phyloP scores from a whole-genome alignment of 140 eudicot genomes.

The Flaveria floridana region DNA sequence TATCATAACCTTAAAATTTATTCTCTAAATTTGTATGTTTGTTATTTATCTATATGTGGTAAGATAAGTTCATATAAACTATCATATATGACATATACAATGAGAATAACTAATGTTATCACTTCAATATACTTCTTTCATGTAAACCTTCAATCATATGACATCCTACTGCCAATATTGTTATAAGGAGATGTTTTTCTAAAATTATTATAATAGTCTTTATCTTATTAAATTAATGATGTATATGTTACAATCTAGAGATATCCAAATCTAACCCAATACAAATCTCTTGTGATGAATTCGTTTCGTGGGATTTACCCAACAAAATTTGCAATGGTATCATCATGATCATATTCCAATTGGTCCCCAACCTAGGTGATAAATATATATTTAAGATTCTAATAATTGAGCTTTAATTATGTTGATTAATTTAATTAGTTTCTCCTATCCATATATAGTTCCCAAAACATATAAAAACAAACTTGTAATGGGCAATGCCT shows the following conservation, averaged over 20 bases:
- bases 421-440: not conserved
- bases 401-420: slow-evolving; percentile 25
- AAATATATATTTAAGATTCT: slow-evolving; percentile 27
- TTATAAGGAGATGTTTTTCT: no score
- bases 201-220: no score
- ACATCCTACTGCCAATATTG: no score
- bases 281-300: not conserved
- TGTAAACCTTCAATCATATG: no score
- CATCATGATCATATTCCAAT: slow-evolving; percentile 12
- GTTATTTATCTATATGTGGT: no score
- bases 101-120: no score
- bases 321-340: slow-evolving; percentile 14
- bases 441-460: not conserved
- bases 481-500: slow-evolving; percentile 14
- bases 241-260: slow-evolving; percentile 12
- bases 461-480: slow-evolving; percentile 26
- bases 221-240: no score
- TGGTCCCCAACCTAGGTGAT: slow-evolving; percentile 33
- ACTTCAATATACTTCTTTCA: no score
- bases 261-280: slow-evolving; percentile 10
- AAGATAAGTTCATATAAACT: no score
- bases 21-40: no score
- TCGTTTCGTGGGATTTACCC: not conserved
- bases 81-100: no score
- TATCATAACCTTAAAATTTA: no score